Percentiles rank a stretch among this genome's conserved stretches.
phyloP scores from a whole-genome alignment of 164 flowering plant genomes.

The Magnolia changhungtana region DNA sequence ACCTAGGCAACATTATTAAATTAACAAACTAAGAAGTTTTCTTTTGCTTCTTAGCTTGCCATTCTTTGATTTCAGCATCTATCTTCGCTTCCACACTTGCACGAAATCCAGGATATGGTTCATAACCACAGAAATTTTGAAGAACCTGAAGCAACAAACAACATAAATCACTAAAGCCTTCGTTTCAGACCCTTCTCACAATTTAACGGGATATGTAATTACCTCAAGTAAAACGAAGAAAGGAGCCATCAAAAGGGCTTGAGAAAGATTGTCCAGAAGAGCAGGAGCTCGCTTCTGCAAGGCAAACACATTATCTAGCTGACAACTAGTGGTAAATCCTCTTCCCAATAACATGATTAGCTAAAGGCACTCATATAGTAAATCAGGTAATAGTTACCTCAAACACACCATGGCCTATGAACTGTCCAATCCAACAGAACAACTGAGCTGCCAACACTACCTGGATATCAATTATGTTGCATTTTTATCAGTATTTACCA shows the following conservation, averaged over 20 bases:
- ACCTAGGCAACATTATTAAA: too few relatives aligned
- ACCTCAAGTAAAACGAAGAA: slow-evolving; percentile 69
- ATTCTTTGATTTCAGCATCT: slow-evolving; percentile 51
- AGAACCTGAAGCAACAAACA: slow-evolving; percentile 48
- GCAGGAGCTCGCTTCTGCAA: slow-evolving; percentile 64
- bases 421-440: slow-evolving; percentile 64
- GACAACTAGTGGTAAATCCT: neutral
- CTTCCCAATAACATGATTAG: neutral
- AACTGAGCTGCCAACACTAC: slow-evolving; percentile 49
- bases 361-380: neutral
- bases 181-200: neutral
- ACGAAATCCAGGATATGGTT: slow-evolving; percentile 84
- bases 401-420: slow-evolving; percentile 62
- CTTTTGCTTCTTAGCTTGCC: slow-evolving; percentile 66
- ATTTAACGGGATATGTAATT: slow-evolving; percentile 6
- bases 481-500: neutral
- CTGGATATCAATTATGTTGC: slow-evolving; percentile 19
- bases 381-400: slow-evolving; percentile 34
- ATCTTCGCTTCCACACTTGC: slow-evolving; percentile 46
- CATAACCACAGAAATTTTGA: slow-evolving; percentile 56
- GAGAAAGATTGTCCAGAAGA: slow-evolving; percentile 56
- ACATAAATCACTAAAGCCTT: neutral
- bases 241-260: slow-evolving; percentile 69
- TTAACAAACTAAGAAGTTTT: slow-evolving; percentile 12
- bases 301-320: neutral